These are phyloP conservation scores for Globisporangium apiculatum DNA, from an alignment of 352 stramenopile species.

Conservation along the genomic window DNA sequence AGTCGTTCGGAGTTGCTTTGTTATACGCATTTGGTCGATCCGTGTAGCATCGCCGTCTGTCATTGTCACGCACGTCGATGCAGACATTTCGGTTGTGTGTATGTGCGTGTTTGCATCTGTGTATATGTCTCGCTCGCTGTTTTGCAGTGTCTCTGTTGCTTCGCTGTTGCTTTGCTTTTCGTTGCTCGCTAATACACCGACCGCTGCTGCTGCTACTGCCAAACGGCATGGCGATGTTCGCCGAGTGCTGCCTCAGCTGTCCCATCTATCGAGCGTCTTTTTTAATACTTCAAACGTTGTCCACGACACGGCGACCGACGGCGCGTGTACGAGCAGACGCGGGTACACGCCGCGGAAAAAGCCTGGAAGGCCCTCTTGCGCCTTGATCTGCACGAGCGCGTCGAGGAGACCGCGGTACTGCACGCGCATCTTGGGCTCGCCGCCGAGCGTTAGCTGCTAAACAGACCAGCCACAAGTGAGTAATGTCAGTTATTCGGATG, in stretches of 20 bases:
- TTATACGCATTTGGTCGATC: too few species aligned
- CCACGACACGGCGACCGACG: conserved; percentile 98
- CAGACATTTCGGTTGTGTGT: too few species aligned
- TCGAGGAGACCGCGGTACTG: conserved; percentile 75
- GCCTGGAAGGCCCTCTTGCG: conserved; percentile 89
- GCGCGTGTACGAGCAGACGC: conserved; percentile 93
- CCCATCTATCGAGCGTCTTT: conserved; percentile 66
- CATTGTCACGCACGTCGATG: too few species aligned
- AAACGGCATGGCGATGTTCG: too few species aligned
- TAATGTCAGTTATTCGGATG: background rate
- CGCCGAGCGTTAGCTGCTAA: conserved; percentile 14
- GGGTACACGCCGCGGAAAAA: conserved; percentile 95
- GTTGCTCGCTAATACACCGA: too few species aligned
- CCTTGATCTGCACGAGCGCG: conserved; percentile 82
- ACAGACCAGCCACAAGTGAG: background rate
- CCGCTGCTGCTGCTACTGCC: too few species aligned
- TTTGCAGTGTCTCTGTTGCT: too few species aligned
- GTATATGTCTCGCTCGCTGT: too few species aligned
- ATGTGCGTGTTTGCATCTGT: too few species aligned
- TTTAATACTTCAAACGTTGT: conserved; percentile 98
- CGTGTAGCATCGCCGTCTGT: too few species aligned
- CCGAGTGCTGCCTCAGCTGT: conserved; percentile 5
- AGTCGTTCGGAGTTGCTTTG: too few species aligned
- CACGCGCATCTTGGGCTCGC: conserved; percentile 46
- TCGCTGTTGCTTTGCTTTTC: too few species aligned